phyloP scores from a whole-genome alignment of 805 yeast species.

The Spathaspora arborariae region DNA sequence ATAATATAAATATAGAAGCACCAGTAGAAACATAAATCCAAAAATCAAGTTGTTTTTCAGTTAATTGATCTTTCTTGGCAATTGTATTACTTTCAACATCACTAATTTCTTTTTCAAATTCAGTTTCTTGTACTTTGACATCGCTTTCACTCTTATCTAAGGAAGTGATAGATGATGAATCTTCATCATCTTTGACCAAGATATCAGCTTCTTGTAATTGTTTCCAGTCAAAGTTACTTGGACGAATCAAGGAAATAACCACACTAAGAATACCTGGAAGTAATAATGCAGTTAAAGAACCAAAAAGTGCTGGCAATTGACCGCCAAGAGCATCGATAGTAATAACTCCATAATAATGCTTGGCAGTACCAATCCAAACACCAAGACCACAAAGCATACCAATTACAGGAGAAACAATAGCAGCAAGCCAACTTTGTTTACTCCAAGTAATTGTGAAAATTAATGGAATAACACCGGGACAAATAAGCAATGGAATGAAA shows the following conservation, averaged over 20 bases:
- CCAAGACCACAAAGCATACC: slow-evolving; percentile 24
- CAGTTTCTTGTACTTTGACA: slow-evolving; percentile 2
- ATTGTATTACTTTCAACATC: slow-evolving; percentile 1
- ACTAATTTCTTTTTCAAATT: not conserved
- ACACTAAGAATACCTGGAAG: slow-evolving; percentile 25
- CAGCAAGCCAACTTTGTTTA: slow-evolving; percentile 23
- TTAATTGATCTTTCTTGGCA: not conserved
- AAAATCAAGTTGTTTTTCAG: slow-evolving; percentile 6
- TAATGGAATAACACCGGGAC: slow-evolving; percentile 35
- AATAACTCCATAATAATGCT: slow-evolving; percentile 21
- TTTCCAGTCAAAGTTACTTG: slow-evolving; percentile 26
- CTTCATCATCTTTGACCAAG: slow-evolving; percentile 13
- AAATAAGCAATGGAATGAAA: slow-evolving; percentile 30
- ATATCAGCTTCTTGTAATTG: slow-evolving; percentile 15
- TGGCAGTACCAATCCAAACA: slow-evolving; percentile 28
- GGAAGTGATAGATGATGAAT: not conserved
- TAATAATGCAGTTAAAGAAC: slow-evolving; percentile 26
- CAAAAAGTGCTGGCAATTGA: slow-evolving; percentile 31
- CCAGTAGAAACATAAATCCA: slow-evolving; percentile 23
- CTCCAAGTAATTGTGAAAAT: slow-evolving; percentile 30
- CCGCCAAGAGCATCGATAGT: slow-evolving; percentile 22
- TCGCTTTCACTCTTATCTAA: slow-evolving; percentile 1
- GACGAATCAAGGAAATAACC: slow-evolving; percentile 21
- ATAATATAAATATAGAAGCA: slow-evolving; percentile 18
- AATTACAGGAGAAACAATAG: slow-evolving; percentile 25